Evolutionary conservation across 2,329 filamentous ascomycete species (phyloP).

Genomic region (Cladosporium velox): DNA sequence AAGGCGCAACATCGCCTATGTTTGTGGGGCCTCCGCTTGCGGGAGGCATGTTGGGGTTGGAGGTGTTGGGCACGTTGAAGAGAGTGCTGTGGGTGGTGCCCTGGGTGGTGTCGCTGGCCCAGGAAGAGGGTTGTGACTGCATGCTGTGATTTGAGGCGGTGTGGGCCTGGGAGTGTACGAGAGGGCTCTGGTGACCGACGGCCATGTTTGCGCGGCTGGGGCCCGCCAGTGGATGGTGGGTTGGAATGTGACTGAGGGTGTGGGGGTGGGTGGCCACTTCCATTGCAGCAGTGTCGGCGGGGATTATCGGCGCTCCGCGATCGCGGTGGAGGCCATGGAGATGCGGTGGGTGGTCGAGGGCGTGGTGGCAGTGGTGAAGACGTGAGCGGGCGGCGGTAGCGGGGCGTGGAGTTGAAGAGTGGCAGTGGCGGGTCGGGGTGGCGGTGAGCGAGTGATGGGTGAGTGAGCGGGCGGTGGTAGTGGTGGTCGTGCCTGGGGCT

Average conservation of each 20-base stretch:
- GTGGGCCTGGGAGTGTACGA: slow-evolving; percentile 48
- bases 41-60: slow-evolving; percentile 24
- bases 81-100: slow-evolving; percentile 49
- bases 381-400: neutral
- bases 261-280: slow-evolving; percentile 19
- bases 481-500: slow-evolving; percentile 3
- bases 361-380: slow-evolving; percentile 5
- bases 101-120: slow-evolving; percentile 52
- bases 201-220: slow-evolving; percentile 25
- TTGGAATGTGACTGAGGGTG: slow-evolving; percentile 18
- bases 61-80: slow-evolving; percentile 40
- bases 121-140: slow-evolving; percentile 48
- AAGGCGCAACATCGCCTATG: slow-evolving; percentile 68
- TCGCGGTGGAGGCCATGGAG: slow-evolving; percentile 16
- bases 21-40: slow-evolving; percentile 38
- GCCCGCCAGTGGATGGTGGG: slow-evolving; percentile 16
- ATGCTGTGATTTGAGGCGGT: slow-evolving; percentile 50
- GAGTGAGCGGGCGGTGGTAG: neutral
- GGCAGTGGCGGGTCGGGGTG: neutral
- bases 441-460: neutral
- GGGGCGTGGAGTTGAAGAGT: neutral
- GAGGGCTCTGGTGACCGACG: slow-evolving; percentile 33
- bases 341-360: slow-evolving; percentile 8
- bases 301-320: slow-evolving; percentile 13
- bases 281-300: slow-evolving; percentile 13